A percentile compares a stretch with the other conserved stretches of the same genome.
Evolutionary conservation across 192 early-diverging fungal genomes (phyloP).

Genomic region (Anaeromyces robustus): DNA sequence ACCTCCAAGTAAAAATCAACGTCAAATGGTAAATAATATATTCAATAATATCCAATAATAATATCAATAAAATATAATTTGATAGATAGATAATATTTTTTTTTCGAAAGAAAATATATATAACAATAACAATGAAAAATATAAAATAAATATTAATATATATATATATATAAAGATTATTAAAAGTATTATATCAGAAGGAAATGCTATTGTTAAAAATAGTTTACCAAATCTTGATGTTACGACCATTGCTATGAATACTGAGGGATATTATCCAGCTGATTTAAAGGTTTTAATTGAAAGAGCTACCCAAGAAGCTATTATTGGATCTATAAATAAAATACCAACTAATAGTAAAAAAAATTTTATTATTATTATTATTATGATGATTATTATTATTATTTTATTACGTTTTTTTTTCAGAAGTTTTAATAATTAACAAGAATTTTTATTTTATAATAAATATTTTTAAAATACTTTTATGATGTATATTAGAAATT

Average conservation of each 20-base stretch:
- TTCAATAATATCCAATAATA: too few relatives aligned
- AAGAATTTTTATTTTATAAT: too few relatives aligned
- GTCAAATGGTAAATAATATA: slow-evolving; percentile 26
- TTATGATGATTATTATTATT: too few relatives aligned
- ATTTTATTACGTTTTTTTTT: too few relatives aligned
- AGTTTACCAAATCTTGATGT: slow-evolving; percentile 47
- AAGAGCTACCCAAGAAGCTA: slow-evolving; percentile 64
- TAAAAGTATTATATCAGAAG: slow-evolving; percentile 41
- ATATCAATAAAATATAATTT: too few relatives aligned
- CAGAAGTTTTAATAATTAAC: too few relatives aligned
- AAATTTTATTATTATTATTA: too few relatives aligned
- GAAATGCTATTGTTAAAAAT: slow-evolving; percentile 21
- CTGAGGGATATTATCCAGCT: slow-evolving; percentile 74
- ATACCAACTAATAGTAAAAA: slow-evolving; percentile 24
- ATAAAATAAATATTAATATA: slow-evolving; percentile 1
- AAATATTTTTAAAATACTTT: too few relatives aligned
- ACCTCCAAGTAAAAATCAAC: slow-evolving; percentile 42
- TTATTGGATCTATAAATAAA: slow-evolving; percentile 14
- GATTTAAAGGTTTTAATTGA: slow-evolving; percentile 66
- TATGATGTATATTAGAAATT: slow-evolving; percentile 5
- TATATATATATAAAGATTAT: slow-evolving; percentile 43
- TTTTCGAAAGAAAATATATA: too few relatives aligned
- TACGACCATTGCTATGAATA: slow-evolving; percentile 51
- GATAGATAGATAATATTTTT: too few relatives aligned
- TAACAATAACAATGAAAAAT: background rate